Percentiles rank a stretch among this genome's conserved stretches.
Evolutionary conservation across 208 protist species (phyloP).

Genomic region (Leishmania amazonensis): DNA sequence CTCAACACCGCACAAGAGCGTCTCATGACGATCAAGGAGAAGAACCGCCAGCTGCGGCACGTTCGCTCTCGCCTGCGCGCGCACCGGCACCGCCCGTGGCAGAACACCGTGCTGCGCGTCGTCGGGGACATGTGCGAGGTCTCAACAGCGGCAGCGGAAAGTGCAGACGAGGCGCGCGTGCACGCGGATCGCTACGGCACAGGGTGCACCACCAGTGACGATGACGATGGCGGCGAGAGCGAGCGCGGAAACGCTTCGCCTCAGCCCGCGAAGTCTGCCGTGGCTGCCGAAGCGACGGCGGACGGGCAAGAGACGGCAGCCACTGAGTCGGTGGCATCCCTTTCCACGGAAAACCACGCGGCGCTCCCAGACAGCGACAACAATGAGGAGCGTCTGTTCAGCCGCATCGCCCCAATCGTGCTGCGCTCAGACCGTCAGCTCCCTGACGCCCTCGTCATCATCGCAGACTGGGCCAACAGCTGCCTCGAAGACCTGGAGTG

Average conservation of each 20-base stretch:
- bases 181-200: constrained; percentile 28
- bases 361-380: constrained; percentile 9
- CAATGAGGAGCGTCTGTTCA: constrained; percentile 83
- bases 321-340: not conserved
- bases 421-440: constrained; percentile 63
- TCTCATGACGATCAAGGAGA: constrained; percentile 56
- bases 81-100: constrained; percentile 82
- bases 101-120: constrained; percentile 69
- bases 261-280: constrained; percentile 2
- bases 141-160: constrained; percentile 64
- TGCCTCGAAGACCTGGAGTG: constrained; percentile 83
- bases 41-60: constrained; percentile 58
- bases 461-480: constrained; percentile 88
- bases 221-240: not conserved
- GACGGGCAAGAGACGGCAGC: not conserved
- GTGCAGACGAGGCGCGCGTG: constrained; percentile 53
- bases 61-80: constrained; percentile 83
- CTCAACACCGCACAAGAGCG: constrained; percentile 82
- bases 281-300: not conserved
- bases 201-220: not conserved
- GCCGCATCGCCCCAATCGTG: constrained; percentile 81
- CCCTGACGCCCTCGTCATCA: constrained; percentile 77
- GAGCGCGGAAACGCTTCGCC: constrained; percentile 1
- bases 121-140: constrained; percentile 72
- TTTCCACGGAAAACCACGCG: not conserved